These are phyloP conservation scores for Entoloma clypeatum DNA, from an alignment of 1,284 basidiomycete species.

Conservation along the genomic window DNA sequence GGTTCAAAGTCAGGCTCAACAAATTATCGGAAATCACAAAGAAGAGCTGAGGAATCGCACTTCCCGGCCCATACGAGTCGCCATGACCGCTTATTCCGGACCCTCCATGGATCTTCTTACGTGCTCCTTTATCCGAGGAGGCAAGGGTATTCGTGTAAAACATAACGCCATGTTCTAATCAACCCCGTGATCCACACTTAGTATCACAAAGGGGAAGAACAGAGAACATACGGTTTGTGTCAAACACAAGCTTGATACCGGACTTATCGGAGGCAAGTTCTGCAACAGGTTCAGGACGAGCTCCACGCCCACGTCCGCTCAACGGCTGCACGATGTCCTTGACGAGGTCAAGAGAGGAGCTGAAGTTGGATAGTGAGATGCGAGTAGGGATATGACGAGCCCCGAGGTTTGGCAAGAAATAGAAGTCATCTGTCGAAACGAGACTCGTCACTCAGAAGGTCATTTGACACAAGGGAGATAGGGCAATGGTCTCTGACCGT, in stretches of 20 bases:
- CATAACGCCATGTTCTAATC: conserved; percentile 65
- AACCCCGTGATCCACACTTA: conserved; percentile 2
- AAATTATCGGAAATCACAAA: conserved; percentile 1
- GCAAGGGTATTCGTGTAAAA: conserved; percentile 64
- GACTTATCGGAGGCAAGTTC: conserved; percentile 54
- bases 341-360: conserved; percentile 41
- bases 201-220: conserved; percentile 1
- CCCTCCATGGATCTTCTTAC: conserved; percentile 73
- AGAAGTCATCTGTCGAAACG: conserved; percentile 60
- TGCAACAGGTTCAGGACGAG: conserved; percentile 41
- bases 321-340: conserved; percentile 42
- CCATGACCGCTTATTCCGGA: conserved; percentile 54
- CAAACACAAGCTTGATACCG: conserved; percentile 57
- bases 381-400: conserved; percentile 35
- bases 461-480: neutral
- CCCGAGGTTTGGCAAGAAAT: conserved; percentile 41
- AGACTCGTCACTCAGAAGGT: conserved; percentile 5
- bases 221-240: conserved; percentile 63
- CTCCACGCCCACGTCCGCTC: conserved; percentile 23
- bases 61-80: conserved; percentile 56
- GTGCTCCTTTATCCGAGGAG: conserved; percentile 42
- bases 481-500: conserved; percentile 42
- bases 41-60: conserved; percentile 34
- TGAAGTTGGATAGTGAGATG: conserved; percentile 33
- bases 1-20: conserved; percentile 4